These are phyloP conservation scores for Gossypium gossypioides DNA, from an alignment of 441 rosid genomes.

Conservation along the genomic window DNA sequence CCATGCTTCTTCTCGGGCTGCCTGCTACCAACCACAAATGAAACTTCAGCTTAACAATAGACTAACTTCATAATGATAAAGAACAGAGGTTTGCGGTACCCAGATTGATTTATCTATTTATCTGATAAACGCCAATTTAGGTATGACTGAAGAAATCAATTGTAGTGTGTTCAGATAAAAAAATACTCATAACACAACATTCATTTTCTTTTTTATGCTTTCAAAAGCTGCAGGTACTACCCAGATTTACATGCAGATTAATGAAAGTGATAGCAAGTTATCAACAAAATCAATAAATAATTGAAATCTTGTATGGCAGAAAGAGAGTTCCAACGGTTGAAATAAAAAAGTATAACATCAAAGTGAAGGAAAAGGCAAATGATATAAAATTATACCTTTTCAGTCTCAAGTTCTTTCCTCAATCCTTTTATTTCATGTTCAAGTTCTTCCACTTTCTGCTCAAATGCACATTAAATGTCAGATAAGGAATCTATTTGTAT, in stretches of 20 bases:
- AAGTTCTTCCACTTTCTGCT: conserved; percentile 74
- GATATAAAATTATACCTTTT: conserved; percentile 56
- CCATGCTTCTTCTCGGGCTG: conserved; percentile 96
- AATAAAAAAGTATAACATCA: neutral
- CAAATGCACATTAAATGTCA: conserved; percentile 22
- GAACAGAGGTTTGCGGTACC: neutral
- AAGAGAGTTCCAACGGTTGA: conserved; percentile 2
- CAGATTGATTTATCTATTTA: conserved; percentile 3
- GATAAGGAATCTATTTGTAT: neutral
- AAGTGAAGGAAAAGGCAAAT: conserved; percentile 7
- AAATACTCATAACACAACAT: neutral
- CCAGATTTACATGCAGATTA: conserved; percentile 4
- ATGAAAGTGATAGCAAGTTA: neutral
- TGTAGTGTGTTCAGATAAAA: neutral
- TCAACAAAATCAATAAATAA: conserved; percentile 5
- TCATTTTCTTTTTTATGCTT: neutral
- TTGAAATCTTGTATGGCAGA: neutral
- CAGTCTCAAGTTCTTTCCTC: conserved; percentile 64
- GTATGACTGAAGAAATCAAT: neutral
- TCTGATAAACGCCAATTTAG: neutral
- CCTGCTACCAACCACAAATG: conserved; percentile 78
- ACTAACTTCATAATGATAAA: conserved; percentile 9
- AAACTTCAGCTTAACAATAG: conserved; percentile 50
- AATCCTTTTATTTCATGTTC: conserved; percentile 48
- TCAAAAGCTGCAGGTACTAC: neutral